A percentile compares a stretch with the other conserved stretches of the same genome.
phyloP scores from a whole-genome alignment of 2,329 filamentous ascomycete species.

The Leptoxyphium fumago region DNA sequence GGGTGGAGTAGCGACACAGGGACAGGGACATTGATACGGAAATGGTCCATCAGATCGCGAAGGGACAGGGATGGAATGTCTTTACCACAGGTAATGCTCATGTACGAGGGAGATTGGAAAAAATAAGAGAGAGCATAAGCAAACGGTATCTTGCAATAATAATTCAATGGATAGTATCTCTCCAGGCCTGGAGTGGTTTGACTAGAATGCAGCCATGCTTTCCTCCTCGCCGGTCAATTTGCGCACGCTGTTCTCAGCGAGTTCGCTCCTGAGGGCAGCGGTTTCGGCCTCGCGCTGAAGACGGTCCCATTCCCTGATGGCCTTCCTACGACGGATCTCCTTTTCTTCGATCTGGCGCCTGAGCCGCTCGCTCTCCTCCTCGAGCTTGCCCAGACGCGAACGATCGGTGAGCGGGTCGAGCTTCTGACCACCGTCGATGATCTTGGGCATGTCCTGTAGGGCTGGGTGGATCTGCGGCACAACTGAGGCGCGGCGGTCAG shows the following conservation, averaged over 20 bases:
- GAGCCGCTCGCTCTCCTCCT: slow-evolving; percentile 32
- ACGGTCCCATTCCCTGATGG: slow-evolving; percentile 31
- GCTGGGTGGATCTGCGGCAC: slow-evolving; percentile 13
- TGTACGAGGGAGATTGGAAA: too few relatives aligned
- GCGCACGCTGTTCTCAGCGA: slow-evolving; percentile 33
- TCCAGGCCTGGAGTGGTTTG: too few relatives aligned
- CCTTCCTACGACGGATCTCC: slow-evolving; percentile 28
- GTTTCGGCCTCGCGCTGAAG: slow-evolving; percentile 29
- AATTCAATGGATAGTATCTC: too few relatives aligned
- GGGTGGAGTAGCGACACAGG: too few relatives aligned
- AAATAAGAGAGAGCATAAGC: too few relatives aligned
- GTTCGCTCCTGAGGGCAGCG: slow-evolving; percentile 29
- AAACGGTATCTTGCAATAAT: too few relatives aligned
- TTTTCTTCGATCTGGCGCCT: slow-evolving; percentile 32
- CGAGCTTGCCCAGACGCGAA: slow-evolving; percentile 29
- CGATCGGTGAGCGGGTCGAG: slow-evolving; percentile 28
- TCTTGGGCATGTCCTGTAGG: slow-evolving; percentile 29
- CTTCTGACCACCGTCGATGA: slow-evolving; percentile 29
- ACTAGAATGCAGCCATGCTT: slow-evolving; percentile 17
- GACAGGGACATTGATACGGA: too few relatives aligned
- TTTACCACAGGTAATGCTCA: too few relatives aligned
- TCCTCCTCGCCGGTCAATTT: slow-evolving; percentile 26
- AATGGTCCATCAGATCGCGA: too few relatives aligned
- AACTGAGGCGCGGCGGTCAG: slow-evolving; percentile 3
- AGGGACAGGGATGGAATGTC: too few relatives aligned